These are phyloP conservation scores for Ophiostoma montium DNA, from an alignment of 2,329 filamentous ascomycete genomes.

Conservation along the genomic window DNA sequence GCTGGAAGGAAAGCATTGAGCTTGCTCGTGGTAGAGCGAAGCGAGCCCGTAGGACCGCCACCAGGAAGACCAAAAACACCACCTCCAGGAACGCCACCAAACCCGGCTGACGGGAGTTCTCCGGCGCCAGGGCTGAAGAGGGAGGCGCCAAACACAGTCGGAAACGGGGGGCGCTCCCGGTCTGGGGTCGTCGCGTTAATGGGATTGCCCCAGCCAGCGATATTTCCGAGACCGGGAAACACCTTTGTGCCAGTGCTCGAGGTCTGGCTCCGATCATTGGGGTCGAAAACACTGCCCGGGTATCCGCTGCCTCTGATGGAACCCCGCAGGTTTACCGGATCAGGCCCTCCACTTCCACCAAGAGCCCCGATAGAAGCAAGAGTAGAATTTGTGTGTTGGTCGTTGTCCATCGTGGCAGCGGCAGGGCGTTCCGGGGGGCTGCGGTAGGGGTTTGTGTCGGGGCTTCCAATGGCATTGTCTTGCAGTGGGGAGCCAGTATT, in stretches of 20 bases:
- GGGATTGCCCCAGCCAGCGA: constrained; percentile 46
- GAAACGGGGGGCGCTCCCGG: constrained; percentile 43
- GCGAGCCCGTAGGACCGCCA: constrained; percentile 42
- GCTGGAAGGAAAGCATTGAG: constrained; percentile 76
- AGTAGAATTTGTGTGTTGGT: not conserved
- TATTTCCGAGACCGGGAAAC: constrained; percentile 47
- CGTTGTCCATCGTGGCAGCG: constrained; percentile 34
- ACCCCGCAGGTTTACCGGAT: constrained; percentile 37
- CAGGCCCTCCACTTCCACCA: constrained; percentile 23
- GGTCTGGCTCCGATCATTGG: constrained; percentile 82
- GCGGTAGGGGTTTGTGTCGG: constrained; percentile 90
- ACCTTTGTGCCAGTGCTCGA: constrained; percentile 73
- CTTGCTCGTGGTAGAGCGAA: constrained; percentile 59
- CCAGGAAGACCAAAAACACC: constrained; percentile 22
- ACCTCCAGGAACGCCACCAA: constrained; percentile 35
- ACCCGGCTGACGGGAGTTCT: constrained; percentile 62
- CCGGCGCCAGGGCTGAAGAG: constrained; percentile 58
- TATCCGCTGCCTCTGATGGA: constrained; percentile 30
- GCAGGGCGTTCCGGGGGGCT: constrained; percentile 53
- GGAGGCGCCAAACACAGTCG: constrained; percentile 58
- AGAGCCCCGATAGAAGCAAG: constrained; percentile 19
- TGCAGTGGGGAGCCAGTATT: constrained; percentile 44
- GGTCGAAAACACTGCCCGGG: constrained; percentile 39
- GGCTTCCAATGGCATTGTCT: constrained; percentile 65
- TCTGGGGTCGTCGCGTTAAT: constrained; percentile 54